These are phyloP conservation scores for Circinella minor DNA, from an alignment of 371 early-diverging fungal species.

Conservation along the genomic window DNA sequence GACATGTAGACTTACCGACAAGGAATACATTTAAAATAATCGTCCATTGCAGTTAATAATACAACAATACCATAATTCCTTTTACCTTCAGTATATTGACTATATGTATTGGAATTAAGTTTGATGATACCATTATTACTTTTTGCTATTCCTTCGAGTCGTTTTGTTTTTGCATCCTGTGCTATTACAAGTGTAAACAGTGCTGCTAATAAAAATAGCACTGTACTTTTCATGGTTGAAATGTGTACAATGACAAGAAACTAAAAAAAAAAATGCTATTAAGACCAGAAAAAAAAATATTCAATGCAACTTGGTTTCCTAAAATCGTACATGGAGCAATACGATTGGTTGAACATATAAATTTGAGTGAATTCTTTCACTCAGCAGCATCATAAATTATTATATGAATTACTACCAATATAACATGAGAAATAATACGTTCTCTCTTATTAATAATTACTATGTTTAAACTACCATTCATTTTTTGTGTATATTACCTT, in stretches of 20 bases:
- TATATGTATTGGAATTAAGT: slow-evolving; percentile 66
- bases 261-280: background rate
- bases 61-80: slow-evolving; percentile 80
- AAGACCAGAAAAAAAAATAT: background rate
- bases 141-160: slow-evolving; percentile 42
- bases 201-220: slow-evolving; percentile 9
- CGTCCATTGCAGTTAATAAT: slow-evolving; percentile 75
- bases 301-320: background rate
- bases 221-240: slow-evolving; percentile 11
- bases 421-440: no score
- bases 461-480: no score
- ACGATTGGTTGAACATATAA: background rate
- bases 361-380: no score
- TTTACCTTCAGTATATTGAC: slow-evolving; percentile 70
- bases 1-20: slow-evolving; percentile 66
- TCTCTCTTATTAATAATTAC: no score
- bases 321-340: background rate
- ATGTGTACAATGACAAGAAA: background rate
- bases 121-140: slow-evolving; percentile 57
- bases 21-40: slow-evolving; percentile 71
- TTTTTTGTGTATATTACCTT: no score
- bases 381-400: no score
- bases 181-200: slow-evolving; percentile 10
- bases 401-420: no score
- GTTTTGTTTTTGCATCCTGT: slow-evolving; percentile 39